These are phyloP conservation scores for Singerocomus rubriflavus DNA, from an alignment of 1,284 basidiomycete species.

Conservation along the genomic window DNA sequence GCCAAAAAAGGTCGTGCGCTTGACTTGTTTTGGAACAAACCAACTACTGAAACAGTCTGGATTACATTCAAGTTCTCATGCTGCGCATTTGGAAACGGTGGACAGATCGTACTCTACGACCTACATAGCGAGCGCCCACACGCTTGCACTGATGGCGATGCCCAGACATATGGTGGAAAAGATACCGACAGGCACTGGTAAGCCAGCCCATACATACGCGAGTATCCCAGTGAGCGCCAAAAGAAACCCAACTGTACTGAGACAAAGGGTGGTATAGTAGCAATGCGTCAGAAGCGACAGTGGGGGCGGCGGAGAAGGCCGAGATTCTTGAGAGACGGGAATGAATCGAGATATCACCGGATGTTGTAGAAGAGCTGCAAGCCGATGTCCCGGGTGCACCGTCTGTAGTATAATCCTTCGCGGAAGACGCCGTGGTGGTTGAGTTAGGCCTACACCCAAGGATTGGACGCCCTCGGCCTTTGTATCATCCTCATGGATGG, in stretches of 20 bases:
- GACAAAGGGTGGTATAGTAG: conserved; percentile 25
- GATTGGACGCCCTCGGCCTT: conserved; percentile 13
- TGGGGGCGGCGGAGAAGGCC: conserved; percentile 10
- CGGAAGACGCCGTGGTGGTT: conserved; percentile 4
- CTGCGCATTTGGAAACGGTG: neutral
- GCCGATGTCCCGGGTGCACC: conserved; percentile 7
- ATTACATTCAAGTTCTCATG: neutral
- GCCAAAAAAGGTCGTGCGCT: neutral
- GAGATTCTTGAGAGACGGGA: neutral
- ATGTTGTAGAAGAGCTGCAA: conserved; percentile 1
- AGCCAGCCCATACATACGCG: conserved; percentile 23
- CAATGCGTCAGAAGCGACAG: conserved; percentile 23
- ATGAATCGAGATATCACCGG: conserved; percentile 1
- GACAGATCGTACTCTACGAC: conserved; percentile 2
- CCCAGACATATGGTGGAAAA: conserved; percentile 28
- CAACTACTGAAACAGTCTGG: neutral
- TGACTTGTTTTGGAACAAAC: neutral
- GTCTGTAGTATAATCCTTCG: conserved; percentile 21
- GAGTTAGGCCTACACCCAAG: conserved; percentile 5
- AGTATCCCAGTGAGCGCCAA: conserved; percentile 28
- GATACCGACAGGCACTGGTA: conserved; percentile 25
- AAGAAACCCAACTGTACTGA: conserved; percentile 26
- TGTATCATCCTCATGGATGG: conserved; percentile 6
- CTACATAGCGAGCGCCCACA: conserved; percentile 27
- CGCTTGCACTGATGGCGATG: conserved; percentile 12